Conservation (phyloP, 2,329 filamentous ascomycete species). For the Cladobotryum protrusum region DNA sequence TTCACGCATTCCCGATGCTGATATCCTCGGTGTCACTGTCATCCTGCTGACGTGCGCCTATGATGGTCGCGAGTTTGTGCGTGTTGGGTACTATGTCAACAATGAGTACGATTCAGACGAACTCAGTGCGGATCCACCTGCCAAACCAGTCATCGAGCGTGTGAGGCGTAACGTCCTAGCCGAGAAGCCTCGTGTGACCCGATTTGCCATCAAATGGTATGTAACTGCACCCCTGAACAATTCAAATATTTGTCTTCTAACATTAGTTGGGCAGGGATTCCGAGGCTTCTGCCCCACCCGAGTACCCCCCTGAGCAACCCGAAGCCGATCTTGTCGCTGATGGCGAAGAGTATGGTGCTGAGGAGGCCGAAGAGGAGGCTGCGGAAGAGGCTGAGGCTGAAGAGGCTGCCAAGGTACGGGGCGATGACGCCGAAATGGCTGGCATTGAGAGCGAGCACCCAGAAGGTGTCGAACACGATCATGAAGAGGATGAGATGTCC, state of each 20-base stretch:
- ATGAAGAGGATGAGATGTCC: slow-evolving; percentile 61
- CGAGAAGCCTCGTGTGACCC: slow-evolving; percentile 94
- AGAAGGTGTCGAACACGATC: slow-evolving; percentile 32
- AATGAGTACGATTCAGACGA: slow-evolving; percentile 97
- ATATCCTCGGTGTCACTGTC: slow-evolving; percentile 95
- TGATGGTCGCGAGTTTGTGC: slow-evolving; percentile 92
- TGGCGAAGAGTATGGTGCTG: slow-evolving; percentile 84
- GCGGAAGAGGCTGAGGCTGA: slow-evolving; percentile 47
- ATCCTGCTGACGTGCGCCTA: slow-evolving; percentile 95
- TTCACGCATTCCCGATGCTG: slow-evolving; percentile 82
- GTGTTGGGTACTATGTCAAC: slow-evolving; percentile 98
- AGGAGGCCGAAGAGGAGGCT: slow-evolving; percentile 73
- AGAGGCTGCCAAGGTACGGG: slow-evolving; percentile 41
- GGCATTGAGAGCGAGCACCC: slow-evolving; percentile 51
- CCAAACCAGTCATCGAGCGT: slow-evolving; percentile 88
- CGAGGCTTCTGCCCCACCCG: slow-evolving; percentile 91
- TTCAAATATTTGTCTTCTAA: slow-evolving; percentile 23
- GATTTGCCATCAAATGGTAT: slow-evolving; percentile 97
- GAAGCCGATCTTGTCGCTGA: slow-evolving; percentile 84
- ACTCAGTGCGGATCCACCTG: slow-evolving; percentile 79
- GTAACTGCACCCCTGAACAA: slow-evolving; percentile 17
- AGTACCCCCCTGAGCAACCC: slow-evolving; percentile 95
- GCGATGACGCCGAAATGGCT: slow-evolving; percentile 70
- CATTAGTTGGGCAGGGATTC: slow-evolving; percentile 65
- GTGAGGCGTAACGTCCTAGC: slow-evolving; percentile 88